Evolutionary conservation across 2,329 filamentous ascomycete genomes (phyloP), one percentile per base, ranked within the genome.

Genomic region (Gremmenia infestans): DNA sequence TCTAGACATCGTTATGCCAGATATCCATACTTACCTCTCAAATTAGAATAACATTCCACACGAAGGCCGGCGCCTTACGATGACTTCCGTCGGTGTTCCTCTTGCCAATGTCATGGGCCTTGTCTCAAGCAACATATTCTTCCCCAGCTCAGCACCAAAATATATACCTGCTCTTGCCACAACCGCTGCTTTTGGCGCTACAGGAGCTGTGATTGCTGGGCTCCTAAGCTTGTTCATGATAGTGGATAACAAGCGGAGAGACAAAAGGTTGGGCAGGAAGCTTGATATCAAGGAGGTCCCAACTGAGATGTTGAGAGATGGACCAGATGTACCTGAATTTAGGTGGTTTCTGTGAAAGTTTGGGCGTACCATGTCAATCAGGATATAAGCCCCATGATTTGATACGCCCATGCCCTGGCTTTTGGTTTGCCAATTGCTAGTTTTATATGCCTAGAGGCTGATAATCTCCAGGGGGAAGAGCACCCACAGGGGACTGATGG

Each of bases 91-190:
- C 35, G 83, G 81, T 12, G 82, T 87, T 0, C 83, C 85, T 0
- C 71, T 72, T 9, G 82, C 83, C 0, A 88, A 88, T 48, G 68
- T 88, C 15, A 86, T 88, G 86, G 86, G 86, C 7, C 74, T 89
- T 1, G 84, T 89, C 0, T 78, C 76, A 8, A 82, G 78, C 55
- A 88, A 89, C 63, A 86, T 90, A 60, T 91, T 89, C 72, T 77
- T 79, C 2, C 73, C 78, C 36, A 72, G 81, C 59, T 83, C 88
- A 63, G 81, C 80, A 9, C 87, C 86, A 0, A 82, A 86, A 63
- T 89, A 89, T 63, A 77, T 82, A 56, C 84, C 74, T 1, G 86
- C 86, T 0, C 69, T 89, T 43, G 79, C 82, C 36, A 88, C 84
- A 0, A 87, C 82, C 1, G 84, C 83, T 1, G 76, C 76, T 0